Conservation (phyloP, 768 basidiomycete genomes). For the Nidularia sp. region DNA sequence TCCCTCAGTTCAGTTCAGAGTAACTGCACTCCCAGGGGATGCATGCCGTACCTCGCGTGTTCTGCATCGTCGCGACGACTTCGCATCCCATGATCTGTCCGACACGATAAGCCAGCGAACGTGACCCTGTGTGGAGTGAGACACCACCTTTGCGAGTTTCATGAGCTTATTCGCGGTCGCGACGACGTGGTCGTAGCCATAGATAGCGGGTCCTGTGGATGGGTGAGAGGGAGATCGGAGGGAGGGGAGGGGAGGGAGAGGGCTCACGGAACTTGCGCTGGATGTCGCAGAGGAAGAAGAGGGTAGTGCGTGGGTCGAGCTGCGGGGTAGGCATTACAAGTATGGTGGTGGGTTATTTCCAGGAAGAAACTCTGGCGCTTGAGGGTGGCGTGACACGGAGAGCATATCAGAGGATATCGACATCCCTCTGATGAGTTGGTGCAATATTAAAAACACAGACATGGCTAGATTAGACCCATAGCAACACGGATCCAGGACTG, state of each 20-base stretch:
- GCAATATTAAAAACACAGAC: too few relatives aligned
- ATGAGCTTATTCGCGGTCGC: conserved; percentile 73
- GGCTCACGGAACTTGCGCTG: conserved; percentile 70
- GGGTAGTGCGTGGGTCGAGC: conserved; percentile 32
- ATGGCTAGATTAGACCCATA: too few relatives aligned
- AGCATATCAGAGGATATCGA: too few relatives aligned
- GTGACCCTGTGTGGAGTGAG: neutral
- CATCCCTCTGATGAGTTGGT: too few relatives aligned
- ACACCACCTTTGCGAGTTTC: conserved; percentile 60
- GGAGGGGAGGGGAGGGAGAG: neutral
- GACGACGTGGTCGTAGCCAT: conserved; percentile 70
- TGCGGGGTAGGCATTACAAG: conserved; percentile 14
- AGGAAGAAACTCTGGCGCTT: neutral
- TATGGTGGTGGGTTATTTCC: neutral
- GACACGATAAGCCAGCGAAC: neutral
- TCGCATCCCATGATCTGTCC: conserved; percentile 58
- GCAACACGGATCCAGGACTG: too few relatives aligned
- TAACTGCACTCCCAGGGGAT: neutral
- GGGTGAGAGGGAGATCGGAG: neutral
- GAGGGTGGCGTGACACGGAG: neutral
- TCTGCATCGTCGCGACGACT: conserved; percentile 83
- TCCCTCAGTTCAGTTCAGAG: neutral
- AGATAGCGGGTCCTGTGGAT: conserved; percentile 40
- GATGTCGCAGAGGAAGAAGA: conserved; percentile 83
- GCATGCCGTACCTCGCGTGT: conserved; percentile 56